phyloP scores from a whole-genome alignment of 495 filamentous ascomycete species.

The Parathielavia hyrcaniae region DNA sequence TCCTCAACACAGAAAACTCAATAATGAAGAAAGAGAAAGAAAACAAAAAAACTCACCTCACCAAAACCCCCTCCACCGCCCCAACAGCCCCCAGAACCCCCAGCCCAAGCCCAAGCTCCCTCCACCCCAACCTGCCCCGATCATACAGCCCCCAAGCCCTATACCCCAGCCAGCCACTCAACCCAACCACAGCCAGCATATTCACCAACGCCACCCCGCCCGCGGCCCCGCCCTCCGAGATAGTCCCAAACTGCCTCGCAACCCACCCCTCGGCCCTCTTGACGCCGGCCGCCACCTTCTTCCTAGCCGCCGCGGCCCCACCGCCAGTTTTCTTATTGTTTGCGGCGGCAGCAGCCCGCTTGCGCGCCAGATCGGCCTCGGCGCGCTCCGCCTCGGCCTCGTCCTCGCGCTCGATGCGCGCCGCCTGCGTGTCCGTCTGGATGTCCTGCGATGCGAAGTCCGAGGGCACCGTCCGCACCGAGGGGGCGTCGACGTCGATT shows the following conservation, averaged over 20 bases:
- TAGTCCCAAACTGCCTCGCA: constrained; percentile 30
- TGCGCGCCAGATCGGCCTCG: constrained; percentile 47
- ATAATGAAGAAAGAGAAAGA: not conserved
- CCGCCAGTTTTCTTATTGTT: too few species aligned
- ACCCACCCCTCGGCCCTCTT: constrained; percentile 34
- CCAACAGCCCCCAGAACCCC: constrained; percentile 40
- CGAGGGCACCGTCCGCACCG: constrained; percentile 62
- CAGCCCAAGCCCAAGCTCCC: constrained; percentile 60
- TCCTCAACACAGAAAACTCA: not conserved
- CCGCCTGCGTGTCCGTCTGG: constrained; percentile 67
- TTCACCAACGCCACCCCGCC: constrained; percentile 38
- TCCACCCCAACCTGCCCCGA: constrained; percentile 62
- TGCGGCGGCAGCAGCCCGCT: constrained; percentile 33
- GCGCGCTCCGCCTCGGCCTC: constrained; percentile 36
- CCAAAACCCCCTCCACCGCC: constrained; percentile 39
- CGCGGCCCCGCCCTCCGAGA: constrained; percentile 26
- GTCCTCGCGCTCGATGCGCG: constrained; percentile 53
- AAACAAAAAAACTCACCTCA: constrained; percentile 28
- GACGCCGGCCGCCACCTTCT: constrained; percentile 34
- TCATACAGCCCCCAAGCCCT: constrained; percentile 49
- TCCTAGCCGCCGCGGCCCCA: constrained; percentile 37
- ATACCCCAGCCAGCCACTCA: constrained; percentile 44
- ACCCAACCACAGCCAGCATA: constrained; percentile 38
- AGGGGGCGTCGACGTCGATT: constrained; percentile 70
- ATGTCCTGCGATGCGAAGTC: constrained; percentile 58